phyloP scores from a whole-genome alignment of 1,284 basidiomycete genomes.

The Microbotryum saponariae region DNA sequence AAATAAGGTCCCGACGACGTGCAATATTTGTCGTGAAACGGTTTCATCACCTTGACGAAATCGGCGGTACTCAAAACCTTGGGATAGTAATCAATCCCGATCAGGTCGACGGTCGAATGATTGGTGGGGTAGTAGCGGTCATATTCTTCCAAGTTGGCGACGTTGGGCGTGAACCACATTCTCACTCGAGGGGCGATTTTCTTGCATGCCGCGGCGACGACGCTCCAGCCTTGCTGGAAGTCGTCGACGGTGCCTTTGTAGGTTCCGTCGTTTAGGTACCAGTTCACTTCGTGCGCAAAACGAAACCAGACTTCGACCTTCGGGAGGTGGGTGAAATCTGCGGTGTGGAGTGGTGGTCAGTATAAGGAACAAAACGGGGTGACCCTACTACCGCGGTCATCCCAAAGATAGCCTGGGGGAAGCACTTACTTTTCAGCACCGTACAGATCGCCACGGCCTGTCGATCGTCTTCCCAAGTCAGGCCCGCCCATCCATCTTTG shows the following conservation, averaged over 20 bases:
- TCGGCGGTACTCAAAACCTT: neutral
- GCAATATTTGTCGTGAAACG: slow-evolving; percentile 41
- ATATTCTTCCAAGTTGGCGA: slow-evolving; percentile 20
- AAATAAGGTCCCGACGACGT: slow-evolving; percentile 21
- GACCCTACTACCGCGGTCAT: too few relatives aligned
- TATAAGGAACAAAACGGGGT: too few relatives aligned
- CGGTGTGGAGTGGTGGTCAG: too few relatives aligned
- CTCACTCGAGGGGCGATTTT: slow-evolving; percentile 39
- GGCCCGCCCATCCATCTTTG: too few relatives aligned
- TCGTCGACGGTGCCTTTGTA: slow-evolving; percentile 36
- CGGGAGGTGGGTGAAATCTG: slow-evolving; percentile 39
- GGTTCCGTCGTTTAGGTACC: slow-evolving; percentile 28
- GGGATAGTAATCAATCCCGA: slow-evolving; percentile 32
- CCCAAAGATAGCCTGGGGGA: too few relatives aligned
- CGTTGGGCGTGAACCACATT: too few relatives aligned
- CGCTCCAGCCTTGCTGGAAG: slow-evolving; percentile 41
- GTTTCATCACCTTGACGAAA: slow-evolving; percentile 38
- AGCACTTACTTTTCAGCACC: slow-evolving; percentile 37
- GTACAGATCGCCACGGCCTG: slow-evolving; percentile 39
- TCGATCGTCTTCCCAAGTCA: slow-evolving; percentile 21
- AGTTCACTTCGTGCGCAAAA: neutral
- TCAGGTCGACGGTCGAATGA: slow-evolving; percentile 36
- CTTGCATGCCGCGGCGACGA: slow-evolving; percentile 37
- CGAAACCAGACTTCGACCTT: slow-evolving; percentile 42
- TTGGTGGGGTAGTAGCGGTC: slow-evolving; percentile 36